Evolutionary conservation across 306 rosid species (phyloP), one percentile per base, ranked within the genome.

Genomic region (Malus sylvestris): DNA sequence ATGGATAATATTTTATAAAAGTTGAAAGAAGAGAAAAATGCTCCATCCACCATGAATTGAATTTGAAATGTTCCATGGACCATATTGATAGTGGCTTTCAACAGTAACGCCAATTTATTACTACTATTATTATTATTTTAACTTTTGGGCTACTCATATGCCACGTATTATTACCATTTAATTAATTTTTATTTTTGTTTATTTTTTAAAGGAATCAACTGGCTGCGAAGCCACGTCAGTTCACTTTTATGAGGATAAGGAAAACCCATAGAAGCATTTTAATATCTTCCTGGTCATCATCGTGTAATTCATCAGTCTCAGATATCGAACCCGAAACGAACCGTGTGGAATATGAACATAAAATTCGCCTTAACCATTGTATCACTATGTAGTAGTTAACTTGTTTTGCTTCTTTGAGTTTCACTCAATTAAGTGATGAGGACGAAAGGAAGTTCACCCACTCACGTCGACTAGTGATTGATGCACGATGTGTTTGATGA

Each of bases 261-360:
- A 35, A 35, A 35, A 6, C 40, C 4, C 2, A 35, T 2, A 35
- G 0, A 35, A 35, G 9, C 0, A 6, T 35, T 35, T 35, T 0
- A 35, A 0, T 35, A 35, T 35, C 40, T 35, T 35, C 0, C 2
- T 35, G 8, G 0, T 0, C 8, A 35, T 0, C 9, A 1, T 35
- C 2, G 0, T 35, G 9, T 35, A 35, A 35, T 35, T 35, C 10
- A 35, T 7, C 40, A 1, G 2, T 7, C 2, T 35, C 40, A 35
- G 0, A 35, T 0, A 35, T 35, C 1, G 0, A 35, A 35, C 2
- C 2, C 0, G 40, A 1, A 35, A 35, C 0, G 0, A 35, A 0
- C 2, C 10, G 0, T 35, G 0, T 7, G 0, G 0, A 35, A 7
- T 35, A 35, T 35, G 0, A 1, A 35, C 40, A 35, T 35, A 35